Evolutionary conservation across 2,329 filamentous ascomycete genomes (phyloP), one percentile per base, ranked within the genome.

Genomic region (Colletotrichum sp.): DNA sequence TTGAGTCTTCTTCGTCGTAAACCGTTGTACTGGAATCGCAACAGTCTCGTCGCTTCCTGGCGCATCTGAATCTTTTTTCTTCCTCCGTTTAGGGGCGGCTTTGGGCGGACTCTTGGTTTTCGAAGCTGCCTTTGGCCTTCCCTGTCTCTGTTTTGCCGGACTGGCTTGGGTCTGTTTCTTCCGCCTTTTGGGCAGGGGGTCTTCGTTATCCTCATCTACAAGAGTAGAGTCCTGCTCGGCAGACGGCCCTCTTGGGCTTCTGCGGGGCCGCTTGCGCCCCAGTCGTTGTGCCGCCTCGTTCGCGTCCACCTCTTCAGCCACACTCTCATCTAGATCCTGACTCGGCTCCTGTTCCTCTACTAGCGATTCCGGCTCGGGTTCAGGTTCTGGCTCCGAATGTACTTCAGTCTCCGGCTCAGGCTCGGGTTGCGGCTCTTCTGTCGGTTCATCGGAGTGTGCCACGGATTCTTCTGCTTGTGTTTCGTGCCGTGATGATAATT

Each of bases 11-110:
- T 85, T 85, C 67, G 86, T 86, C n/a, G 89, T 90, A 79, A 92
- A 92, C 15, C 92, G 88, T 80, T 93, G 91, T 0, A 93, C 90
- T 2, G 87, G 89, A n/a, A 93, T 87, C 8, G 91, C 88, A 58
- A 93, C 84, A 3, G 82, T 81, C 7, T 78, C 78, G 24, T 79
- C 72, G 43, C 16, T 43, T 18, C 32, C 64, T 28, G 34, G 12
- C 7, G n/a, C 43, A 12, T 78, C 74, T 15, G 57, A 9, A 48
- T 72, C 48, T 18, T 71, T 67, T 58, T 80, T 81, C 8, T 73
- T 77, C 16, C 72, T 79, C 77, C 10, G 77, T 32, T 71, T 78
- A 58, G 60, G 55, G 77, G 74, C 74, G 79, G 66, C 75, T 71
- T 64, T 76, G 80, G 21, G 73, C 4, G 74, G 78, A 78, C 18